These are phyloP conservation scores for Gracilaria vermiculophylla DNA, from an alignment of 23 red algal genomes.

Conservation along the genomic window DNA sequence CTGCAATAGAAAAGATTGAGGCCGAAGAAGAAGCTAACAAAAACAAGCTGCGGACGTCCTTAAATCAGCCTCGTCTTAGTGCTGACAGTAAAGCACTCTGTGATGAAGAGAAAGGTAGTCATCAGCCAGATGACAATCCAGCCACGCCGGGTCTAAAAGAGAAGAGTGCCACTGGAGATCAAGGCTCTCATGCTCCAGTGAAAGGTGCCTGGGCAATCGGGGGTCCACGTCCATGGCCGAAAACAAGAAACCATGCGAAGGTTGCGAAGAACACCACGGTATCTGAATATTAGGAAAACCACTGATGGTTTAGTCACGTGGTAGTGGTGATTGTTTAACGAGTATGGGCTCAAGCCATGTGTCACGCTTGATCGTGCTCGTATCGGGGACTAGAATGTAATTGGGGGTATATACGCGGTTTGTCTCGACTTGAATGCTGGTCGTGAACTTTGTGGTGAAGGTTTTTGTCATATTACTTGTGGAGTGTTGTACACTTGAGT, in stretches of 20 bases:
- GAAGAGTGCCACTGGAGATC: background rate
- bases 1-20: background rate
- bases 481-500: too few relatives aligned
- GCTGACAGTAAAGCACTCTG: background rate
- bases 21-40: background rate
- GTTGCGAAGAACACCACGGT: background rate
- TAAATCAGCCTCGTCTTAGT: background rate
- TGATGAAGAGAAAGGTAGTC: background rate
- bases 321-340: background rate
- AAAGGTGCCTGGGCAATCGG: slow-evolving; percentile 4
- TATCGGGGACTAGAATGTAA: too few relatives aligned
- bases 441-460: too few relatives aligned
- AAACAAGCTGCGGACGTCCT: background rate
- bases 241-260: background rate
- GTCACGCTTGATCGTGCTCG: too few relatives aligned
- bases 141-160: background rate
- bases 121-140: background rate
- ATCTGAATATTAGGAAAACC: background rate
- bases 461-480: too few relatives aligned
- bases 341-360: too few relatives aligned
- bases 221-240: background rate
- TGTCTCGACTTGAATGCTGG: too few relatives aligned
- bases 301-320: background rate
- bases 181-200: background rate
- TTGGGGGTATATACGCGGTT: too few relatives aligned